A percentile compares a stretch with the other conserved stretches of the same genome.
Conservation (phyloP, 495 filamentous ascomycete genomes). For the Tuber aestivum region DNA sequence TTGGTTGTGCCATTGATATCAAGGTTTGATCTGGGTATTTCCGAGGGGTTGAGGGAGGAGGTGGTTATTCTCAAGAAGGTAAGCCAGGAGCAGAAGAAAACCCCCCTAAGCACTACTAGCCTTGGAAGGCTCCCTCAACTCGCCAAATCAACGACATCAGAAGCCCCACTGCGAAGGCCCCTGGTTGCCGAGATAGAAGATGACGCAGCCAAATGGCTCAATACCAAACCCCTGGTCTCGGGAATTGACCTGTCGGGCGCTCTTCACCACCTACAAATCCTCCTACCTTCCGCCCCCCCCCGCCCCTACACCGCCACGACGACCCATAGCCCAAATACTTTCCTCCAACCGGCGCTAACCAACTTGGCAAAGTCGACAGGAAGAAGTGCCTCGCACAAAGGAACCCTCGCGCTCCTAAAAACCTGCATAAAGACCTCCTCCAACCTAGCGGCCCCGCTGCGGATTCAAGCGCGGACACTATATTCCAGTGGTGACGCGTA, state of each 20-base stretch:
- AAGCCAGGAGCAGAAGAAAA: conserved; percentile 3
- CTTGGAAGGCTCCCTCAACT: conserved; percentile 18
- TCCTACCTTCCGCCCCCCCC: conserved; percentile 54
- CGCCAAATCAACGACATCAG: neutral
- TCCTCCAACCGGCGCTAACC: conserved; percentile 55
- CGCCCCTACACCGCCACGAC: conserved; percentile 54
- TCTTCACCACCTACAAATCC: conserved; percentile 47
- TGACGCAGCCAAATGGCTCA: too few relatives aligned
- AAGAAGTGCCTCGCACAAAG: conserved; percentile 31
- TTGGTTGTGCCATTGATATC: too few relatives aligned
- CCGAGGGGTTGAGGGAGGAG: neutral
- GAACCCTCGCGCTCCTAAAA: conserved; percentile 19
- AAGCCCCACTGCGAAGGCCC: too few relatives aligned
- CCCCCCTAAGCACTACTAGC: conserved; percentile 27
- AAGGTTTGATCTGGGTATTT: too few relatives aligned
- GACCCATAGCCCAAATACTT: conserved; percentile 53
- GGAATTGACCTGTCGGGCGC: too few relatives aligned
- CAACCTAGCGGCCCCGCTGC: conserved; percentile 6
- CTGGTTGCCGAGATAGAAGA: too few relatives aligned
- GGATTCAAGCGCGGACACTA: conserved; percentile 38
- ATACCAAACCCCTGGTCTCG: too few relatives aligned
- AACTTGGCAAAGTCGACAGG: conserved; percentile 44
- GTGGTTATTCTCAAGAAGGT: neutral
- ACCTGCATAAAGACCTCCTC: conserved; percentile 25
- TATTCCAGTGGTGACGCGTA: too few relatives aligned